Evolutionary conservation across 306 rosid species (phyloP).

Genomic region (Pterocarpus macrocarpus): DNA sequence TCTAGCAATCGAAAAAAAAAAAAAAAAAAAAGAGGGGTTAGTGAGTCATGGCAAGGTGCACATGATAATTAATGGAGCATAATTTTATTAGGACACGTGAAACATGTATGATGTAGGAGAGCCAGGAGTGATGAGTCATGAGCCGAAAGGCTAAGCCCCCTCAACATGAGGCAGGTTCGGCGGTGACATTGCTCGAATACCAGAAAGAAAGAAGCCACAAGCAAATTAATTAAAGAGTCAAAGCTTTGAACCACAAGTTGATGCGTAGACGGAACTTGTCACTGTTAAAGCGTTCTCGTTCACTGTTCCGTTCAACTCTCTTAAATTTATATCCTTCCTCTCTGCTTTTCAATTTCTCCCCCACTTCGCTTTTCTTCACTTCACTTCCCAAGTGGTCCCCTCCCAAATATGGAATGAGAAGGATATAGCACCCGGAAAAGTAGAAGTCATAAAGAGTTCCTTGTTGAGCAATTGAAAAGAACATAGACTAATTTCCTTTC

Average conservation of each 20-base stretch:
- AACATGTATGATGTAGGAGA: not conserved
- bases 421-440: not conserved
- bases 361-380: no score
- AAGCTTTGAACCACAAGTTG: conserved; percentile 46
- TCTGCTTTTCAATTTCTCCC: not conserved
- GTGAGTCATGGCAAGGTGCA: no score
- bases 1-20: not conserved
- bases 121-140: not conserved
- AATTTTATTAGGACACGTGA: not conserved
- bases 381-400: conserved; percentile 24
- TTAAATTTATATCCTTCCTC: not conserved
- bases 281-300: not conserved
- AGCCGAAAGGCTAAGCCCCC: no score
- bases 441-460: not conserved
- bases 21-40: not conserved
- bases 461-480: not conserved
- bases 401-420: not conserved
- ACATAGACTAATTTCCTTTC: not conserved
- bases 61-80: no score
- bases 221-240: conserved; percentile 26
- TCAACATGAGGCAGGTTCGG: no score
- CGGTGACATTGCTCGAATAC: conserved; percentile 31
- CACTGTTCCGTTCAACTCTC: conserved; percentile 43
- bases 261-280: conserved; percentile 51
- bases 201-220: not conserved